A percentile compares a stretch with the other conserved stretches of the same genome.
Evolutionary conservation across 352 stramenopile genomes (phyloP).

Genomic region (Pythium dissimile): DNA sequence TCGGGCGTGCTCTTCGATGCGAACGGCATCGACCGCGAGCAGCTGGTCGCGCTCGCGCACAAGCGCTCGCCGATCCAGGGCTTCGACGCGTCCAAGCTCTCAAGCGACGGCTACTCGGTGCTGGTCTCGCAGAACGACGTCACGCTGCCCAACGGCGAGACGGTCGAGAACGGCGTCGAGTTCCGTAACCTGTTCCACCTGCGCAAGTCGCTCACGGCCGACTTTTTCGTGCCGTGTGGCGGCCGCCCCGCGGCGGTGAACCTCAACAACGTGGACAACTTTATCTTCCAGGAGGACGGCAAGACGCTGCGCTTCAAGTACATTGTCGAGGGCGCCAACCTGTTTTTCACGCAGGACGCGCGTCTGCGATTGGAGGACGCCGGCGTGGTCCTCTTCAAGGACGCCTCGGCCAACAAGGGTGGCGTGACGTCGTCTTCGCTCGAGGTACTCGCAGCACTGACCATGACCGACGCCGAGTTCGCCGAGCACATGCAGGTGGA

Average conservation of each 20-base stretch:
- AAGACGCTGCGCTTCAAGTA: slow-evolving; percentile 89
- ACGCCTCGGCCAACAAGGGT: slow-evolving; percentile 92
- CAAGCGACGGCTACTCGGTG: slow-evolving; percentile 57
- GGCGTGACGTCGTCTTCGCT: slow-evolving; percentile 78
- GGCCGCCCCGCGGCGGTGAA: slow-evolving; percentile 96
- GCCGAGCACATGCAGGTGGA: slow-evolving; percentile 81
- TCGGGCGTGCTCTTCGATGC: slow-evolving; percentile 94
- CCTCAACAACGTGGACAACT: slow-evolving; percentile 93
- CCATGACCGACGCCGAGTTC: slow-evolving; percentile 75
- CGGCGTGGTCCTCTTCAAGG: slow-evolving; percentile 96
- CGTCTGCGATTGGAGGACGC: slow-evolving; percentile 92
- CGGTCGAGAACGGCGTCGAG: slow-evolving; percentile 92
- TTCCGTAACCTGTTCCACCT: slow-evolving; percentile 98
- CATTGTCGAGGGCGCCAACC: slow-evolving; percentile 97
- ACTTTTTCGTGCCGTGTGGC: slow-evolving; percentile 97
- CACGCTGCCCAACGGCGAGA: slow-evolving; percentile 59
- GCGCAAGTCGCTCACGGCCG: slow-evolving; percentile 84
- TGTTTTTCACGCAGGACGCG: slow-evolving; percentile 96
- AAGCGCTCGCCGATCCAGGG: slow-evolving; percentile 84
- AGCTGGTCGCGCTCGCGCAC: slow-evolving; percentile 92
- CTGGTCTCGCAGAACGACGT: slow-evolving; percentile 74
- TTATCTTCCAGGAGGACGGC: slow-evolving; percentile 66
- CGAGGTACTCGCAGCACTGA: slow-evolving; percentile 70
- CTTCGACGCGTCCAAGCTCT: slow-evolving; percentile 84
- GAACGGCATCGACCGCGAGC: slow-evolving; percentile 89